Evolutionary conservation across 129 eudicot species (phyloP), one percentile per base, ranked within the genome.

Genomic region (Deinandra increscens): DNA sequence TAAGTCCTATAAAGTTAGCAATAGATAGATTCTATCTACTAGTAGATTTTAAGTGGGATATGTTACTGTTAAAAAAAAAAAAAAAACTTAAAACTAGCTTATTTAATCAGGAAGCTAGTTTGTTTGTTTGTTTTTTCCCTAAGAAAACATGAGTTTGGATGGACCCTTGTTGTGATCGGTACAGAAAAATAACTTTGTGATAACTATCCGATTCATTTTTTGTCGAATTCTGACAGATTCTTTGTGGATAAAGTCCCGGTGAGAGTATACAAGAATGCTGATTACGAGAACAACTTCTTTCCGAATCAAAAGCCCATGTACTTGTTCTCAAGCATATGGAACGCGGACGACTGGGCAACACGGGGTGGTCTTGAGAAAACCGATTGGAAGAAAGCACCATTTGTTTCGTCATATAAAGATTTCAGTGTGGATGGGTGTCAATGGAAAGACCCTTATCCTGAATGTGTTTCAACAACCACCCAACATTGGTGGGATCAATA

Each of bases 261-360:
- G 23, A 72, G 98, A 78, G 98, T 93, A 20, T 93, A 50, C 88
- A 93, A 87, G 79, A 93, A 93, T 36, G 91, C 96, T 1, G 78
- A 85, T 61, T 84, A 93, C 55, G 80, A 82, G 17, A 93, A 89
- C 97, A 77, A 85, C 62, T 93, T 89, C 84, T 93, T 93, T 81
- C 98, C 98, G 2, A 83, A 83, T 55, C 81, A 89, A 78, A 93
- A 93, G 82, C 98, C 98, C 13, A 93, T 93, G 98, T 89, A 87
- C 85, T 77, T 93, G 70, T 93, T 93, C 73, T 93, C 98, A 54
- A 93, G 98, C 79, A 93, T 93, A 14, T 93, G 98, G 98, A 87
- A 93, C 33, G 98, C 98, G 0, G 98, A 93, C 48, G 96, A 89
- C 18, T 93, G 98, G 98, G 98, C 98, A 15, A 89, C 98, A 0